Percentiles rank a stretch among this genome's conserved stretches.
These are phyloP conservation scores for Zygosaccharomyces kombuchaensis DNA, from an alignment of 805 yeast species.

Conservation along the genomic window DNA sequence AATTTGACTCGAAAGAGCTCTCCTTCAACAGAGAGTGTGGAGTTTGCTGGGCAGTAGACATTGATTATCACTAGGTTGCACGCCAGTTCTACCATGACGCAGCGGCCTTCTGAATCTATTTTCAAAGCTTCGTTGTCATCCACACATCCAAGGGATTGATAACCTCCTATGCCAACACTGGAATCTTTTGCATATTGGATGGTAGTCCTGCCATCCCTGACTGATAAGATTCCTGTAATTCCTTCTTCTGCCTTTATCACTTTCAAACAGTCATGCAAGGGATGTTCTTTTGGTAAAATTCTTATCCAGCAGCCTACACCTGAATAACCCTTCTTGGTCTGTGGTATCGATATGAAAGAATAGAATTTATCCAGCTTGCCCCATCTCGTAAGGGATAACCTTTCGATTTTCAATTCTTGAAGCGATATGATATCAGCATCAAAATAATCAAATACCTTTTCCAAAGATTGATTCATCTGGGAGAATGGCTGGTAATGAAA, in stretches of 20 bases:
- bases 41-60: slow-evolving; percentile 90
- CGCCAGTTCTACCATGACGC: slow-evolving; percentile 68
- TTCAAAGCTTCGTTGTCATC: slow-evolving; percentile 36
- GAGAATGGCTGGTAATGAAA: slow-evolving; percentile 86
- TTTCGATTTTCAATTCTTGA: slow-evolving; percentile 75
- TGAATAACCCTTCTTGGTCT: slow-evolving; percentile 71
- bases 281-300: slow-evolving; percentile 43
- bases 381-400: slow-evolving; percentile 44
- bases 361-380: slow-evolving; percentile 53
- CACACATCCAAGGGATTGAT: slow-evolving; percentile 39
- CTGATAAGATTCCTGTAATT: slow-evolving; percentile 57
- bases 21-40: slow-evolving; percentile 64
- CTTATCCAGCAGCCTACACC: slow-evolving; percentile 87
- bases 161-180: slow-evolving; percentile 62
- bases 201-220: slow-evolving; percentile 21
- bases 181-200: slow-evolving; percentile 24
- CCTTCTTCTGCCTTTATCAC: slow-evolving; percentile 87
- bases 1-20: slow-evolving; percentile 56
- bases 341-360: slow-evolving; percentile 67
- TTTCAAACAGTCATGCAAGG: slow-evolving; percentile 39
- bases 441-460: slow-evolving; percentile 47
- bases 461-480: slow-evolving; percentile 34
- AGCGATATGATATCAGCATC: slow-evolving; percentile 75
- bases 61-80: slow-evolving; percentile 57
- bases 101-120: slow-evolving; percentile 82